phyloP scores from a whole-genome alignment of 805 yeast genomes.

The Geotrichum ghanense region DNA sequence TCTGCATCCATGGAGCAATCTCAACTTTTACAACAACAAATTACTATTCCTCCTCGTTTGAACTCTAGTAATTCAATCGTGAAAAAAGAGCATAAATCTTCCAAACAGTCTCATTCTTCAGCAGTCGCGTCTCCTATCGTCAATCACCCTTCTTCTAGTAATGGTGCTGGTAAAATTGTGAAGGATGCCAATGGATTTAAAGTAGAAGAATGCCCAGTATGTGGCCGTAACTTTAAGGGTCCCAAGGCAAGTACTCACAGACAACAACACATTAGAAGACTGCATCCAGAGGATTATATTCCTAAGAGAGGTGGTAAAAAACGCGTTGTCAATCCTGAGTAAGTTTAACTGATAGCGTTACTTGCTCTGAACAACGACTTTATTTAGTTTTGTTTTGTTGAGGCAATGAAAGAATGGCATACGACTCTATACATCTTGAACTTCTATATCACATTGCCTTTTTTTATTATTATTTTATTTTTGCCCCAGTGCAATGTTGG shows the following conservation, averaged over 20 bases:
- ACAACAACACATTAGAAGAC: conserved; percentile 37
- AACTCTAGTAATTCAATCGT: no score
- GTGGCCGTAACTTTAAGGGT: conserved; percentile 35
- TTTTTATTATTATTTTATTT: no score
- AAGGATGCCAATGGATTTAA: conserved; percentile 8
- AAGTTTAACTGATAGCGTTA: no score
- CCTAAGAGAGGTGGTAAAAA: conserved; percentile 37
- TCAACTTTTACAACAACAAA: neutral
- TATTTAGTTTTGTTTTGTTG: no score
- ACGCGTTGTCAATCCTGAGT: conserved; percentile 12
- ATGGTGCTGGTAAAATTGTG: neutral
- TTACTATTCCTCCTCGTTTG: neutral
- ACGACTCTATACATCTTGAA: no score
- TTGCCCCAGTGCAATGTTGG: no score
- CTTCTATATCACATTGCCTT: no score
- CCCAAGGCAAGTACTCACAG: conserved; percentile 37
- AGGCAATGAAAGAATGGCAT: no score
- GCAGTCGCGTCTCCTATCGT: neutral
- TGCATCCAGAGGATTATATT: conserved; percentile 35
- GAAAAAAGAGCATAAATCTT: neutral
- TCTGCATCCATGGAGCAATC: neutral
- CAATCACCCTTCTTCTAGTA: neutral
- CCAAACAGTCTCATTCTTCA: neutral
- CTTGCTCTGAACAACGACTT: no score
- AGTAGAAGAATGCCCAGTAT: conserved; percentile 31